Percentiles rank a stretch among this genome's conserved stretches.
phyloP scores from a whole-genome alignment of 2,329 filamentous ascomycete species.

The Diplodia intermedia region DNA sequence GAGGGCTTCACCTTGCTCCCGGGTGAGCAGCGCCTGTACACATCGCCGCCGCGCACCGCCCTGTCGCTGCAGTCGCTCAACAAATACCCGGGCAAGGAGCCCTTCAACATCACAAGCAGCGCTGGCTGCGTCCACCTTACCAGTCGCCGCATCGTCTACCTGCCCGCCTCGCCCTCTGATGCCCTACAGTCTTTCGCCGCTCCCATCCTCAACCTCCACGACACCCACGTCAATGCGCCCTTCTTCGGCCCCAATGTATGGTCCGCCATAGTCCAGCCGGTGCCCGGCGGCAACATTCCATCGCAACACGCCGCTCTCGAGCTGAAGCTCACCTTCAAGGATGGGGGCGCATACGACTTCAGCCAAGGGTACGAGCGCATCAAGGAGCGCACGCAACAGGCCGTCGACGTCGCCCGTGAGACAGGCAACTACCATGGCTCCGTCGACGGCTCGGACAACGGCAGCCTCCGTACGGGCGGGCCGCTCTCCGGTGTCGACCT shows the following conservation, averaged over 20 bases:
- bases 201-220: constrained; percentile 84
- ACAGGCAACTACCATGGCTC: constrained; percentile 60
- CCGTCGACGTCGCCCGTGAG: constrained; percentile 75
- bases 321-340: constrained; percentile 87
- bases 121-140: constrained; percentile 81
- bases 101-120: constrained; percentile 74
- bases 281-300: constrained; percentile 83
- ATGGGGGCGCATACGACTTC: constrained; percentile 94
- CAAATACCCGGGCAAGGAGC: constrained; percentile 67
- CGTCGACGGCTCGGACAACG: constrained; percentile 42
- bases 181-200: constrained; percentile 86
- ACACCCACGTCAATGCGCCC: constrained; percentile 84
- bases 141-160: constrained; percentile 86
- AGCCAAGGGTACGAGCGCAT: constrained; percentile 81
- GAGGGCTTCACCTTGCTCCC: constrained; percentile 82
- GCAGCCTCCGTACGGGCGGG: constrained; percentile 47
- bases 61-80: constrained; percentile 76
- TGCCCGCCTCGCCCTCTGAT: constrained; percentile 72
- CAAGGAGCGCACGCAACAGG: constrained; percentile 82
- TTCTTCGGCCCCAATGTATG: constrained; percentile 95
- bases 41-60: constrained; percentile 78
- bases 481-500: constrained; percentile 60
- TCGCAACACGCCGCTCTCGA: constrained; percentile 75
- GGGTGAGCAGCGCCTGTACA: constrained; percentile 81
- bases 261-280: constrained; percentile 80